phyloP scores from a whole-genome alignment of 2,329 filamentous ascomycete species.

The Epicoccum sorghinum region DNA sequence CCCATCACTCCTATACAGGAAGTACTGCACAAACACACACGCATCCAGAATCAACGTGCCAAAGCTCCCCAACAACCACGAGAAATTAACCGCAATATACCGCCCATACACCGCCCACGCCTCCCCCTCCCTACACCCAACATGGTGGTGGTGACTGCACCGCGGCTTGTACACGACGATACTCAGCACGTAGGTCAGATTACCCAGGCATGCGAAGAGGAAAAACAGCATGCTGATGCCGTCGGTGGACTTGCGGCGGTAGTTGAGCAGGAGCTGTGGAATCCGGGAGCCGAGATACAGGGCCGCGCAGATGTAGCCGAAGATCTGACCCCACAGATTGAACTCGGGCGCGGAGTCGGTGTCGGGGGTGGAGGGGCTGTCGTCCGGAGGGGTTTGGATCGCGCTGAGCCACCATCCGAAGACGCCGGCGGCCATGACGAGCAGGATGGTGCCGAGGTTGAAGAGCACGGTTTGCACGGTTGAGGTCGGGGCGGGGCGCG shows the following conservation, averaged over 20 bases:
- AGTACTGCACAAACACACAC: slow-evolving; percentile 89
- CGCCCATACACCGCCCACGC: slow-evolving; percentile 70
- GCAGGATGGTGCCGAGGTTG: slow-evolving; percentile 75
- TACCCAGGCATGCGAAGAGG: slow-evolving; percentile 93
- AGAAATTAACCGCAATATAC: slow-evolving; percentile 88
- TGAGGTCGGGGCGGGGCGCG: slow-evolving; percentile 50
- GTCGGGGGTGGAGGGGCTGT: slow-evolving; percentile 27
- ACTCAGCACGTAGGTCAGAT: slow-evolving; percentile 88
- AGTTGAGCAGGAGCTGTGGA: slow-evolving; percentile 91
- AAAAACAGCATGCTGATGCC: slow-evolving; percentile 95
- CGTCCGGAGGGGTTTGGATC: slow-evolving; percentile 34
- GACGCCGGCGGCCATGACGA: slow-evolving; percentile 84
- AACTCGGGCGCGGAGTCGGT: slow-evolving; percentile 63
- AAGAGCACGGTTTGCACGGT: slow-evolving; percentile 67
- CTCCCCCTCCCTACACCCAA: slow-evolving; percentile 68
- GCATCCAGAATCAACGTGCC: slow-evolving; percentile 86
- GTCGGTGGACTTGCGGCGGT: slow-evolving; percentile 88
- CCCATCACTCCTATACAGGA: slow-evolving; percentile 70
- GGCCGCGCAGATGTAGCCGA: slow-evolving; percentile 88
- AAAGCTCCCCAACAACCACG: slow-evolving; percentile 87
- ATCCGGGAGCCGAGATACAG: slow-evolving; percentile 89
- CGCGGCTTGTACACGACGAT: slow-evolving; percentile 88
- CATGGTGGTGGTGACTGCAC: slow-evolving; percentile 53
- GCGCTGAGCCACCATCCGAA: slow-evolving; percentile 80
- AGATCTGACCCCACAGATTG: slow-evolving; percentile 82